Percentiles rank a stretch among this genome's conserved stretches.
These are phyloP conservation scores for Starmerella gropengiesseri DNA, from an alignment of 805 yeast species.

Conservation along the genomic window DNA sequence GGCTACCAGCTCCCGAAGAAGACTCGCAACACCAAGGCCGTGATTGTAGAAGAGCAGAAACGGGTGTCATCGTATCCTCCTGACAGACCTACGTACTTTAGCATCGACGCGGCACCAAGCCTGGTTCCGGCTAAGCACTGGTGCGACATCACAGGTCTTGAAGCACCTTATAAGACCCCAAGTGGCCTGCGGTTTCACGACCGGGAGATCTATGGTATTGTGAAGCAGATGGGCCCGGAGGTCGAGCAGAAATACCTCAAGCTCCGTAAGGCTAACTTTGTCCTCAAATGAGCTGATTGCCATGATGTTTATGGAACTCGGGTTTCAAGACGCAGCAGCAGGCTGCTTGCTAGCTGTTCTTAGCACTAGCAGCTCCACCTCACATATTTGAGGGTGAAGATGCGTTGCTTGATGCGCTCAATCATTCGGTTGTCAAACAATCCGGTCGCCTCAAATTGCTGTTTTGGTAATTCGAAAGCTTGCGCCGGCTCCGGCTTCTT, in stretches of 20 bases:
- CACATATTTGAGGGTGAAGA: no score
- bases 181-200: slow-evolving; percentile 68
- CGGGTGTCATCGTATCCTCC: slow-evolving; percentile 39
- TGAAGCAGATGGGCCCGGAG: slow-evolving; percentile 72
- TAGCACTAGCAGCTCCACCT: not conserved
- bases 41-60: slow-evolving; percentile 67
- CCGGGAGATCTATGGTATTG: slow-evolving; percentile 69
- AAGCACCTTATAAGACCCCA: slow-evolving; percentile 65
- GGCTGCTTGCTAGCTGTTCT: not conserved
- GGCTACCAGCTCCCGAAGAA: slow-evolving; percentile 45
- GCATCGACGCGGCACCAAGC: slow-evolving; percentile 78
- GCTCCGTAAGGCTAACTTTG: slow-evolving; percentile 77
- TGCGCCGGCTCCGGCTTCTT: no score
- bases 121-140: slow-evolving; percentile 68
- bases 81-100: slow-evolving; percentile 49
- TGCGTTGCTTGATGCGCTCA: no score
- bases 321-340: not conserved
- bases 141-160: slow-evolving; percentile 89
- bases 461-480: no score
- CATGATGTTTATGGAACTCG: not conserved
- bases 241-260: slow-evolving; percentile 87
- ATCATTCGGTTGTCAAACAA: no score
- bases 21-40: slow-evolving; percentile 63
- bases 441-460: no score
- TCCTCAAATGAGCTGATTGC: slow-evolving; percentile 42